Evolutionary conservation across 768 basidiomycete species (phyloP).

Genomic region (Naganishia randhawae): DNA sequence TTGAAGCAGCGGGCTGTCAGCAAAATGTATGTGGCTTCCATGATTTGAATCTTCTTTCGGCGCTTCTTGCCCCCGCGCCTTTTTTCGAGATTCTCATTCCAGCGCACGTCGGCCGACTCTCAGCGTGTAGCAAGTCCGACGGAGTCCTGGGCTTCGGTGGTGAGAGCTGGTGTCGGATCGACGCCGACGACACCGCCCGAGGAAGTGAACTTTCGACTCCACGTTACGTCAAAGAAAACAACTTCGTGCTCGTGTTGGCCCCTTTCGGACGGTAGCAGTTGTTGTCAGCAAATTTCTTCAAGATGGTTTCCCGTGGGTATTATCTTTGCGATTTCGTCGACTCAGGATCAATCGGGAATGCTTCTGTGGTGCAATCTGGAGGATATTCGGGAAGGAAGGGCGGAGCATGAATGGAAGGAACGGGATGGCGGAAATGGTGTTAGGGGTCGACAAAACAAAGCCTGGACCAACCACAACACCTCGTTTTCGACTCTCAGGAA

Average conservation of each 20-base stretch:
- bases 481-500: no score
- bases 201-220: background rate
- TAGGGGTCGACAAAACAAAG: no score
- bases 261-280: constrained; percentile 18
- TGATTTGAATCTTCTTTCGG: background rate
- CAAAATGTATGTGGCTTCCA: background rate
- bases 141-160: background rate
- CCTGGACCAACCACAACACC: no score
- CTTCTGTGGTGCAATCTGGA: background rate
- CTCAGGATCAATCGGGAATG: constrained; percentile 10
- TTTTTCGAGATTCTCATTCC: no score
- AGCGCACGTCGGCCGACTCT: background rate
- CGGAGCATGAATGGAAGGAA: background rate
- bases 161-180: background rate
- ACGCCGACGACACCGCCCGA: constrained; percentile 16
- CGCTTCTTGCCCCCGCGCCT: background rate
- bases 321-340: background rate
- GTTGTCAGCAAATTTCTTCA: constrained; percentile 26
- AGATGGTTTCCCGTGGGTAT: constrained; percentile 24
- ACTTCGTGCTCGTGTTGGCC: background rate
- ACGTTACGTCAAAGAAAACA: background rate
- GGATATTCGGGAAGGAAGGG: background rate
- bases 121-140: background rate
- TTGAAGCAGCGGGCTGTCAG: no score
- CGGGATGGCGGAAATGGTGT: background rate